These are phyloP conservation scores for Gautieria morchelliformis DNA, from an alignment of 768 basidiomycete species.

Conservation along the genomic window DNA sequence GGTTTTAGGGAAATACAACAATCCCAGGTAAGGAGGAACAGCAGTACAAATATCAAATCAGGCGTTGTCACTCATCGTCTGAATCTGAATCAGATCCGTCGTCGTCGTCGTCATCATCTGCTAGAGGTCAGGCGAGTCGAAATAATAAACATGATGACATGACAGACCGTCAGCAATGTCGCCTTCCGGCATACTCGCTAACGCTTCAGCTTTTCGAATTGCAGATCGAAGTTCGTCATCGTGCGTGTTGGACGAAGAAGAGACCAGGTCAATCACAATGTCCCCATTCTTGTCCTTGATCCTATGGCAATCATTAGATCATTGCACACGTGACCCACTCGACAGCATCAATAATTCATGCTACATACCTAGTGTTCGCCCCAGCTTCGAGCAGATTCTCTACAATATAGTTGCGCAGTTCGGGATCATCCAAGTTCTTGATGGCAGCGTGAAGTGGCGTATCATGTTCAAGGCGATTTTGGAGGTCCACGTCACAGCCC, in stretches of 20 bases:
- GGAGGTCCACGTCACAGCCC: conserved; percentile 72
- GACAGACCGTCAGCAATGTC: conserved; percentile 57
- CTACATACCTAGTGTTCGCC: conserved; percentile 53
- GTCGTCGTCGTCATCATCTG: conserved; percentile 14
- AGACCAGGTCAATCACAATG: conserved; percentile 45
- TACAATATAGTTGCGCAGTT: conserved; percentile 44
- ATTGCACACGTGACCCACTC: background rate
- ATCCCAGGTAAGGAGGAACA: background rate
- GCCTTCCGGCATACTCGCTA: conserved; percentile 38
- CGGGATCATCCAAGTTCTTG: conserved; percentile 35
- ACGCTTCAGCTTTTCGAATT: conserved; percentile 45
- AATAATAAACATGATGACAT: background rate
- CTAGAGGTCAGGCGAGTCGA: background rate
- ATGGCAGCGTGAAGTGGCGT: conserved; percentile 75
- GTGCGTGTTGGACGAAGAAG: conserved; percentile 20
- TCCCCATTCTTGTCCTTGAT: conserved; percentile 65
- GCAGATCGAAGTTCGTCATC: conserved; percentile 42
- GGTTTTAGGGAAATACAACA: background rate
- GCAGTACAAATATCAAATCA: background rate
- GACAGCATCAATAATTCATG: background rate
- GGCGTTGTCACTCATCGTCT: conserved; percentile 20
- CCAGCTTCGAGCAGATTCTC: conserved; percentile 70
- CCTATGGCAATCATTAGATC: conserved; percentile 25
- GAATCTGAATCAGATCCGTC: conserved; percentile 24
- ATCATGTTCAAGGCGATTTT: conserved; percentile 56